Base-by-base conservation (phyloP, 2,329 filamentous ascomycete species). In the Monilinia fructigena region DNA sequence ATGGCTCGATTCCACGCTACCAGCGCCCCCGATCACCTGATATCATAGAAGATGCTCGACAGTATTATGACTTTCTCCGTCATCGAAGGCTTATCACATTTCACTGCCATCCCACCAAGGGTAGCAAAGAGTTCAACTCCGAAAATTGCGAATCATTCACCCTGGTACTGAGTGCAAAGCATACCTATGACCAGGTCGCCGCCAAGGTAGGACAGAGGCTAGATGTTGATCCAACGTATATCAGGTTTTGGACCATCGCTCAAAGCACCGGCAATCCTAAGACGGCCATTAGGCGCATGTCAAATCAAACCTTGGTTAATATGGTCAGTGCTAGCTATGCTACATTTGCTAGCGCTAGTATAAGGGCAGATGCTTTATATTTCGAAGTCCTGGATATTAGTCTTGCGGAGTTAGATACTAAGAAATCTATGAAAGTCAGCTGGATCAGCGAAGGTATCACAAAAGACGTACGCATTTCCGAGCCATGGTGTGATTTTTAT, bases 301-400 rank as follows among this genome's bases (percentile, higher is more conserved):
- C 48, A 31, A 56, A 76, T 68, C 85, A 89, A 67, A 96, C 84
- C n/a, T 81, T 99, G 16, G 84, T 85, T 63, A 88, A 86, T 69
- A 96, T 98, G 55, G 83, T 99, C 20, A 88, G 86, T 68, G 89
- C 91, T 14, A 86, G 89, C 63, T 91, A 91, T 63, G 87, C 87
- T 70, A 84, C 84, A 14, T 90, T 92, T 71, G 84, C 89, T 61
- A 90, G 88, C 71, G 85, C 85, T 66, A 87, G 84, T 42, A 90
- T 93, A 75, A 85, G 88, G 65, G 80, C 84, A 26, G 94, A 98
- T 77, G 86, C 89, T 0, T 82, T 99, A 63, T 98, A 89, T 77
- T 99, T 93, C 75, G 95, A 99, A 77, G 86, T 98, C 38, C 81
- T 99, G 52, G 95, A 99, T 70, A 96, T 97, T 82, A 97, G 92